Evolutionary conservation across 1,284 basidiomycete genomes (phyloP).

Genomic region (Rhizoctonia solani): DNA sequence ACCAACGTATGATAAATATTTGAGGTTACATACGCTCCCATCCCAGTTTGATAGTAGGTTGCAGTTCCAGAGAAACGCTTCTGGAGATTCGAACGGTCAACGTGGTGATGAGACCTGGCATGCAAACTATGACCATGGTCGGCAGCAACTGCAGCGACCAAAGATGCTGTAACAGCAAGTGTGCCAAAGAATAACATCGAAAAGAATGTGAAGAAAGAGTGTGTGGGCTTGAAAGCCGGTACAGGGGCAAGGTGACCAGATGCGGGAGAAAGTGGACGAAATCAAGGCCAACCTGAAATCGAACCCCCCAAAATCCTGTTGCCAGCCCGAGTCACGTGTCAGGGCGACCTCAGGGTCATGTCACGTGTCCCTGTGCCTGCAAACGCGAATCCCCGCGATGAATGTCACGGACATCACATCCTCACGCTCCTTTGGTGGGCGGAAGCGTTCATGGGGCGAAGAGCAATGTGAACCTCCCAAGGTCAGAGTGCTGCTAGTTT

Average conservation of each 20-base stretch:
- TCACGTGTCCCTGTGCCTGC: constrained; percentile 24
- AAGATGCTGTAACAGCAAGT: constrained; percentile 31
- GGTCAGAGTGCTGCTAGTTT: background rate
- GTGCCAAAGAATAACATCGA: constrained; percentile 9
- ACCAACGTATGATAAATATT: background rate
- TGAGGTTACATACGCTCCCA: constrained; percentile 26
- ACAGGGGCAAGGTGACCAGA: background rate
- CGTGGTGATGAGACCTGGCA: constrained; percentile 5
- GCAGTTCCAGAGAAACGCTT: constrained; percentile 33
- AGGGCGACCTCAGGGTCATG: background rate
- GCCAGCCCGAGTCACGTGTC: constrained; percentile 8
- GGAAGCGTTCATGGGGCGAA: constrained; percentile 25
- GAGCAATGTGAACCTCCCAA: constrained; percentile 24
- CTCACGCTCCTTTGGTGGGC: constrained; percentile 3
- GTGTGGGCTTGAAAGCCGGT: constrained; percentile 13
- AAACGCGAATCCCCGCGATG: background rate
- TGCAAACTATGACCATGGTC: constrained; percentile 16
- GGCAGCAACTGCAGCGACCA: constrained; percentile 17
- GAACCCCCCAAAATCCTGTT: background rate
- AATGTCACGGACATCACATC: constrained; percentile 28
- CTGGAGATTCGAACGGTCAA: constrained; percentile 9
- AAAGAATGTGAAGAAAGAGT: constrained; percentile 21
- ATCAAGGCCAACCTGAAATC: constrained; percentile 23
- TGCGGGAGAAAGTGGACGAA: constrained; percentile 6
- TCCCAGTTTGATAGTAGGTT: constrained; percentile 34